Conservation (phyloP, 176 grass and related monocot species). For the Triticum monococcum region DNA sequence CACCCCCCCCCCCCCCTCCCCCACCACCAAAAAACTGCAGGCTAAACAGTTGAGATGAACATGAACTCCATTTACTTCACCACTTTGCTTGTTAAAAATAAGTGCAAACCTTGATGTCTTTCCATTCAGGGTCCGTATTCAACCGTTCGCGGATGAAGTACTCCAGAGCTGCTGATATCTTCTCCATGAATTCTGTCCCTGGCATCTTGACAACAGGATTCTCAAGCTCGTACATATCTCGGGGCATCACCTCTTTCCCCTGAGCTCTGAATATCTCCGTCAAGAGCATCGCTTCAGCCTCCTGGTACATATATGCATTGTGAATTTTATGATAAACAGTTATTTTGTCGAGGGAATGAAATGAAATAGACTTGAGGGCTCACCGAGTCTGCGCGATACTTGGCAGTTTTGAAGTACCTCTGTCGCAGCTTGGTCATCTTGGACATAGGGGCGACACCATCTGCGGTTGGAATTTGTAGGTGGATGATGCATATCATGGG, state of each 20-base stretch:
- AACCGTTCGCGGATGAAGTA: neutral
- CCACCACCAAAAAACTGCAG: neutral
- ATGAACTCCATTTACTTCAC: too few species aligned
- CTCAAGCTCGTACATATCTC: neutral
- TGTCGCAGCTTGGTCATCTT: neutral
- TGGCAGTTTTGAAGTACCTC: neutral
- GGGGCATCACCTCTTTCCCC: neutral
- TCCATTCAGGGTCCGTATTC: neutral
- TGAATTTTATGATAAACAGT: neutral
- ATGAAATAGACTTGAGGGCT: too few species aligned
- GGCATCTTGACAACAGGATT: neutral
- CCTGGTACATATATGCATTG: neutral
- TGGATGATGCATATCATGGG: too few species aligned
- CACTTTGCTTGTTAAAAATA: neutral
- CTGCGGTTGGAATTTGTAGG: neutral
- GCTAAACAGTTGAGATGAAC: neutral
- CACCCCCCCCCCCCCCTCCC: too few species aligned
- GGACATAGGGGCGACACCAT: neutral
- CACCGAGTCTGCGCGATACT: too few species aligned
- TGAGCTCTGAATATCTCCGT: neutral
- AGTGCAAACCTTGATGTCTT: conserved; percentile 6
- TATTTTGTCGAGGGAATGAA: neutral
- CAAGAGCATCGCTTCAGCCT: neutral
- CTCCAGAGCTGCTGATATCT: neutral
- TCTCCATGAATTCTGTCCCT: neutral